Evolutionary conservation across 345 rosid genomes (phyloP).

Genomic region (Brassica cretica): DNA sequence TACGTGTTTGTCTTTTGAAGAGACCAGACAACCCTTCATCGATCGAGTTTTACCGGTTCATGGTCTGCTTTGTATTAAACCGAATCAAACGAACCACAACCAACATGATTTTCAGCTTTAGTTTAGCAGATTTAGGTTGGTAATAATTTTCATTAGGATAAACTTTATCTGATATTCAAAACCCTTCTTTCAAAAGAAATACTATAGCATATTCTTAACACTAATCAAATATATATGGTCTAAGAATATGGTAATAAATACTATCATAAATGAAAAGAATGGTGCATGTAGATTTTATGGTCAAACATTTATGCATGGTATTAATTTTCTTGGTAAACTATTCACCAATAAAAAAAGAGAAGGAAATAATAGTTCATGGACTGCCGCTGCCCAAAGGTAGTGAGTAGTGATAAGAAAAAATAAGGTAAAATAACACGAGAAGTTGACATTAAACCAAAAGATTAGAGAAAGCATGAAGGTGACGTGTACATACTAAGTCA

Average conservation of each 20-base stretch:
- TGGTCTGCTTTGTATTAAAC: neutral
- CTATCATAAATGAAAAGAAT: neutral
- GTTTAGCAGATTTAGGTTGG: neutral
- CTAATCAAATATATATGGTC: neutral
- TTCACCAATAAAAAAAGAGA: constrained; percentile 30
- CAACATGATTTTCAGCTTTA: neutral
- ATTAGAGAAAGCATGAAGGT: constrained; percentile 33
- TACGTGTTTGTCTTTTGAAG: constrained; percentile 24
- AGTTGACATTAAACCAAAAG: constrained; percentile 40
- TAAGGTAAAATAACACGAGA: constrained; percentile 11
- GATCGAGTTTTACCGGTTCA: neutral
- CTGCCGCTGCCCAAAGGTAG: constrained; percentile 5
- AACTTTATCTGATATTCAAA: neutral
- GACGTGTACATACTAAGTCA: constrained; percentile 9
- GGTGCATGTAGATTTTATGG: constrained; percentile 22
- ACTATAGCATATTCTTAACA: neutral
- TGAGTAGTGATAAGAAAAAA: constrained; percentile 3
- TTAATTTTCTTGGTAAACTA: constrained; percentile 22
- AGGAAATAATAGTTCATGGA: constrained; percentile 26
- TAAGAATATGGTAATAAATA: constrained; percentile 11
- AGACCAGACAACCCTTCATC: constrained; percentile 2
- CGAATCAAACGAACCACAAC: neutral
- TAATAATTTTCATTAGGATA: neutral
- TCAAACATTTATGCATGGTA: constrained; percentile 34
- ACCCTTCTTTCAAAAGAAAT: neutral